phyloP scores from a whole-genome alignment of 768 basidiomycete species.

The Floccularia luteovirens region DNA sequence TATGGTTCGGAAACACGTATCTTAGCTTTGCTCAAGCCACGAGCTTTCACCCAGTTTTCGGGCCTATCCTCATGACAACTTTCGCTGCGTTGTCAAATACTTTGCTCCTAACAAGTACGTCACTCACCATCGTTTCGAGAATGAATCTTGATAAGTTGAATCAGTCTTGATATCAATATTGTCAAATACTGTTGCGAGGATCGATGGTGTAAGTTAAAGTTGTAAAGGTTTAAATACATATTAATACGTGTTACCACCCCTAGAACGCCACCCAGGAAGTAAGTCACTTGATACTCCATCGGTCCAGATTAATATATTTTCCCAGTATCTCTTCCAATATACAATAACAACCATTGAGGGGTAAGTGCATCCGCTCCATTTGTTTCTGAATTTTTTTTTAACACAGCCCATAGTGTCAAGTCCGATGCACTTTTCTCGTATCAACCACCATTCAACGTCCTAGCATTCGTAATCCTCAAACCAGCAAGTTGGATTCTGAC shows the following conservation, averaged over 20 bases:
- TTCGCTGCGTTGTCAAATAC: slow-evolving; percentile 80
- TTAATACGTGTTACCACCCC: neutral
- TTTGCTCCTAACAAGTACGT: slow-evolving; percentile 71
- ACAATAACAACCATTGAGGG: slow-evolving; percentile 86
- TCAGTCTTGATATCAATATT: slow-evolving; percentile 83
- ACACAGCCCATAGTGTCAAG: slow-evolving; percentile 51
- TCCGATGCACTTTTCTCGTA: slow-evolving; percentile 89
- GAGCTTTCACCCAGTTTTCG: slow-evolving; percentile 63
- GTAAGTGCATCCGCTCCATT: slow-evolving; percentile 23
- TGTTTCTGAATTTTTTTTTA: neutral
- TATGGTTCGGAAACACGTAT: slow-evolving; percentile 80
- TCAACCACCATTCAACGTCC: slow-evolving; percentile 82
- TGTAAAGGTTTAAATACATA: neutral
- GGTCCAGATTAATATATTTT: slow-evolving; percentile 28
- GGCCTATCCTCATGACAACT: slow-evolving; percentile 70
- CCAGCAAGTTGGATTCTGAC: slow-evolving; percentile 70
- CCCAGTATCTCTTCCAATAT: slow-evolving; percentile 79
- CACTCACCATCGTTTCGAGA: neutral
- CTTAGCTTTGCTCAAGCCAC: slow-evolving; percentile 49
- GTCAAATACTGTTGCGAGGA: slow-evolving; percentile 82
- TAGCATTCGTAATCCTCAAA: slow-evolving; percentile 75
- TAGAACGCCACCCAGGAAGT: slow-evolving; percentile 45
- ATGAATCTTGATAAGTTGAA: neutral
- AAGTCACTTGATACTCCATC: slow-evolving; percentile 16
- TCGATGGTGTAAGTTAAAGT: slow-evolving; percentile 46